Evolutionary conservation across 1,139 yeast genomes (phyloP).

Genomic region (Schwanniomyces etchellsii): DNA sequence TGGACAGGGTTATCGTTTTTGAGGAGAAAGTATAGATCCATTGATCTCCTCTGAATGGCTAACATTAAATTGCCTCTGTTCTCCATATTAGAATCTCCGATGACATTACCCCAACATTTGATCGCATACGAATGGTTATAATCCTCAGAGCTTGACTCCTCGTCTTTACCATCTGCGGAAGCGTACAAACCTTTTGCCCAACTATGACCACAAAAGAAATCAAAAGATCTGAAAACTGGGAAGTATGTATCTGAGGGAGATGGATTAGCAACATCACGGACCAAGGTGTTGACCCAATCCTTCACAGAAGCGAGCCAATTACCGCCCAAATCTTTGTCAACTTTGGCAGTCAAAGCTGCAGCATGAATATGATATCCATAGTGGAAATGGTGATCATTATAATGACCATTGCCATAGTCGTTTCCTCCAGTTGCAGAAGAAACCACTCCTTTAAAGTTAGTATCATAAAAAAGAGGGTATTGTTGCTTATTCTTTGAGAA

Average conservation of each 20-base stretch:
- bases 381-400: conserved; percentile 74
- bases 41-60: conserved; percentile 48
- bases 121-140: conserved; percentile 68
- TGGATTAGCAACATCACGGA: conserved; percentile 70
- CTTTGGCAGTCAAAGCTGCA: conserved; percentile 59
- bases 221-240: conserved; percentile 66
- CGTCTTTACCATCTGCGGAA: conserved; percentile 65
- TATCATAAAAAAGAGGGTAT: conserved; percentile 54
- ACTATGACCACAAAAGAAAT: conserved; percentile 70
- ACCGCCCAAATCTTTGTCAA: conserved; percentile 52
- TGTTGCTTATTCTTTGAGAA: conserved; percentile 49
- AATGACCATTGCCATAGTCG: conserved; percentile 65
- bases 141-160: conserved; percentile 72
- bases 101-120: conserved; percentile 65
- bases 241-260: conserved; percentile 47
- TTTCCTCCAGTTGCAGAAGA: conserved; percentile 51
- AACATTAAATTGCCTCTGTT: conserved; percentile 65
- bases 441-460: conserved; percentile 57
- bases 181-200: conserved; percentile 71
- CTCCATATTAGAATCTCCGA: conserved; percentile 58
- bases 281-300: conserved; percentile 58
- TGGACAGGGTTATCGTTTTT: conserved; percentile 46
- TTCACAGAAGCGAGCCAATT: conserved; percentile 53
- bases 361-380: conserved; percentile 68
- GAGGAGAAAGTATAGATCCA: conserved; percentile 52